Evolutionary conservation across 2,329 filamentous ascomycete species (phyloP), one percentile per base, ranked within the genome.

Genomic region (Penicillium vulpinum): DNA sequence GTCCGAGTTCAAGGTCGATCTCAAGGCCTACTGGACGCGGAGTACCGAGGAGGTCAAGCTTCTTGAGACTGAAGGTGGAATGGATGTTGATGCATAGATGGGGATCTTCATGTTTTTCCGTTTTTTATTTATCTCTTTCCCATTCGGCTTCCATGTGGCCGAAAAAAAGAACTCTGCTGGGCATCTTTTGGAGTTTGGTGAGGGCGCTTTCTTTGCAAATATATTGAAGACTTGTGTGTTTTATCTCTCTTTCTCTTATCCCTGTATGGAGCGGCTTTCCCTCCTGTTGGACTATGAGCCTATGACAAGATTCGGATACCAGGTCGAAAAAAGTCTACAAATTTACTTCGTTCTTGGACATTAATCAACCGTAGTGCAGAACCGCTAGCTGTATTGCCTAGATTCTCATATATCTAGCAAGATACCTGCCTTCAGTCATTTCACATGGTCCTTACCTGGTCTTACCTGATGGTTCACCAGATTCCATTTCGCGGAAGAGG

Each of bases 1-100:
- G 77, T 90, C 91, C 57, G 92, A 97, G 79, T 99, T 99, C 80
- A 88, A 83, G 74, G 87, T 99, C 57, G 83, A 86, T 69, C 78
- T 96, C 63, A 79, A 89, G 74, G 92, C 92, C 71, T 88, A 83
- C 29, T 81, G 77, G 75, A 71, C 69, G 35, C 72, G 74, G 62
- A 67, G 68, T 51, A 73, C 69, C 16, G 73, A 70, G 13, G 70
- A 77, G 56, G 71, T 80, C 11, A 74, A 72, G 60, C 67, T 77
- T 35, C 56, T 78, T 43, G 73, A 73, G 61, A 53, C 63, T 24
- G 65, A 73, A 54, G 68, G 67, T 53, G 69, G 62, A 29, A 79
- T 79, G 77, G 76, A 79, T 26, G 68, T 78, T 49, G 77, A 79
- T 61, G 68, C 64, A 60, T 65, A 62, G 58, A 62, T 52, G 39